Evolutionary conservation across 257 asterid species (phyloP).

Genomic region (Handroanthus guayacan): DNA sequence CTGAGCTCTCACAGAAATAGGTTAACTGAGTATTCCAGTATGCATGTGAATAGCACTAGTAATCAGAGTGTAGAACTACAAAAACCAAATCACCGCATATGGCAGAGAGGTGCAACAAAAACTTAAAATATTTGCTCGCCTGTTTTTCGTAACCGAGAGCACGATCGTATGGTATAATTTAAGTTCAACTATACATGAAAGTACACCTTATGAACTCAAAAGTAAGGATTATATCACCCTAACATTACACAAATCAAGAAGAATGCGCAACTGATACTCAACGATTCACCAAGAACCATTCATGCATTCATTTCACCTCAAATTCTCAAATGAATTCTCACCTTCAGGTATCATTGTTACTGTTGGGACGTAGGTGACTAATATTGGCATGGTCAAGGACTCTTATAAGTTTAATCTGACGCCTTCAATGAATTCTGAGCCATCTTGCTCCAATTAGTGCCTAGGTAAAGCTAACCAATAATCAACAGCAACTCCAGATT

Average conservation of each 20-base stretch:
- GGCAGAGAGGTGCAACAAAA: neutral
- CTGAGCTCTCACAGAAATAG: too few relatives aligned
- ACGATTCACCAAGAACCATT: slow-evolving; percentile 4
- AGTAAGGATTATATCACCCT: neutral
- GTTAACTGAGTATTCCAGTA: too few relatives aligned
- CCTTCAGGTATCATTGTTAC: neutral
- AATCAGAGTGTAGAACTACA: too few relatives aligned
- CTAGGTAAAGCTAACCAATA: slow-evolving; percentile 1
- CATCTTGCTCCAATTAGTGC: neutral
- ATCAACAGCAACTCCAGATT: slow-evolving; percentile 5
- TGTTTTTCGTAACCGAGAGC: neutral
- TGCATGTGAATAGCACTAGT: too few relatives aligned
- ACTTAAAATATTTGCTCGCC: neutral
- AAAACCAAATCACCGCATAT: neutral
- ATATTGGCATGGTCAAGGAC: slow-evolving; percentile 9
- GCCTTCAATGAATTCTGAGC: neutral
- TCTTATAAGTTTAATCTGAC: slow-evolving; percentile 12
- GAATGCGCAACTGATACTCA: neutral
- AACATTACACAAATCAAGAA: neutral
- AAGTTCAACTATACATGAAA: neutral
- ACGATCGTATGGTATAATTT: neutral
- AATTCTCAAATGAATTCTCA: slow-evolving; percentile 25
- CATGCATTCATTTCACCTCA: slow-evolving; percentile 10
- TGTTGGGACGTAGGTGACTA: slow-evolving; percentile 15
- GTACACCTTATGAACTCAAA: neutral